Percentiles rank a stretch among this genome's conserved stretches.
Evolutionary conservation across 2,329 filamentous ascomycete genomes (phyloP).

Genomic region (Akanthomyces lecanii): DNA sequence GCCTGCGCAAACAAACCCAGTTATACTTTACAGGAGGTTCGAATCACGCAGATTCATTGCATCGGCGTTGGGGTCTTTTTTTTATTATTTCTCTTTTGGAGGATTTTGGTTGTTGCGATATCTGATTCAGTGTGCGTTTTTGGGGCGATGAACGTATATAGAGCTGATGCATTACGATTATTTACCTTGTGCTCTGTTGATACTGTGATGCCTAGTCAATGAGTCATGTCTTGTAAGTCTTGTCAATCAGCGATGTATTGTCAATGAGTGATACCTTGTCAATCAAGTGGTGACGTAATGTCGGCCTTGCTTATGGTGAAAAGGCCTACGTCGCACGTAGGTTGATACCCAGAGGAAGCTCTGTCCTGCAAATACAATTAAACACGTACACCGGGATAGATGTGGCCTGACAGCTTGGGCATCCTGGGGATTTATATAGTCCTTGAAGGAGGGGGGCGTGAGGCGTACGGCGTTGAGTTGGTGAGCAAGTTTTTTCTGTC

Average conservation of each 20-base stretch:
- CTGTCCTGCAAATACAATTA: too few relatives aligned
- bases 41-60: constrained; percentile 18
- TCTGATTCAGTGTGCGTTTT: not conserved
- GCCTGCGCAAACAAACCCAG: constrained; percentile 3
- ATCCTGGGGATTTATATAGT: too few relatives aligned
- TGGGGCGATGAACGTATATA: not conserved
- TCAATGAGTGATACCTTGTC: too few relatives aligned
- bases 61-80: constrained; percentile 13
- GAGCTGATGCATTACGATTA: constrained; percentile 11
- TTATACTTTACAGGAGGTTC: constrained; percentile 11
- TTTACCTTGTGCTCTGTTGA: not conserved
- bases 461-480: not conserved
- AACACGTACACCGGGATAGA: too few relatives aligned
- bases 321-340: too few relatives aligned
- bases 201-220: too few relatives aligned
- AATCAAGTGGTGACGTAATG: too few relatives aligned
- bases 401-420: too few relatives aligned
- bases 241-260: too few relatives aligned
- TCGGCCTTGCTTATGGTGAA: too few relatives aligned
- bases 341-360: too few relatives aligned
- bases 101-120: constrained; percentile 4
- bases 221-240: too few relatives aligned
- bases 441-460: not conserved
- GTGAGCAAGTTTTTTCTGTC: not conserved
- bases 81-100: not conserved